phyloP scores from a whole-genome alignment of 140 eudicot species.

The Stevia rebaudiana region DNA sequence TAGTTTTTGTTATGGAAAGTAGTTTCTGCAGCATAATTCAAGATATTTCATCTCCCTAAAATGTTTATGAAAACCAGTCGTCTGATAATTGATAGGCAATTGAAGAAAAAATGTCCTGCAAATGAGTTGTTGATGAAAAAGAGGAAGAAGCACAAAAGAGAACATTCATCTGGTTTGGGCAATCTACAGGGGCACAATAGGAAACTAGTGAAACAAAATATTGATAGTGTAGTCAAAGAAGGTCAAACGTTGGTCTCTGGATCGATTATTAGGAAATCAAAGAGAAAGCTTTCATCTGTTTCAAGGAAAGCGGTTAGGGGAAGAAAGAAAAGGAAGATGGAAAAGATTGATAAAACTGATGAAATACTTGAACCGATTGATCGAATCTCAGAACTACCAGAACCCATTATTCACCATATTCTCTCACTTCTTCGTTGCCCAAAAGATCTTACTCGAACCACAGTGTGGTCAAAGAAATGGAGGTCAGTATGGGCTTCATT shows the following conservation, averaged over 20 bases:
- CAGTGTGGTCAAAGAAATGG: slow-evolving; percentile 50
- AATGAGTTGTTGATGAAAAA: slow-evolving; percentile 14
- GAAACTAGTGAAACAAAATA: slow-evolving; percentile 5
- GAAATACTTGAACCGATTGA: slow-evolving; percentile 30
- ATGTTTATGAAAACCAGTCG: slow-evolving; percentile 25
- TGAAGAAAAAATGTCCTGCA: slow-evolving; percentile 7
- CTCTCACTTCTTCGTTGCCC: slow-evolving; percentile 39
- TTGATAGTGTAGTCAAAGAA: slow-evolving; percentile 3
- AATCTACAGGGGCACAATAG: slow-evolving; percentile 5
- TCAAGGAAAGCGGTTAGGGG: slow-evolving; percentile 11
- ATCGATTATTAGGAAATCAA: slow-evolving; percentile 15
- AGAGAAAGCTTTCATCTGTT: slow-evolving; percentile 20
- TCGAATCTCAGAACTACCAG: slow-evolving; percentile 50
- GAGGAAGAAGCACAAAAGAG: slow-evolving; percentile 26
- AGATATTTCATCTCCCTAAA: slow-evolving; percentile 13
- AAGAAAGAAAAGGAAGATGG: slow-evolving; percentile 41
- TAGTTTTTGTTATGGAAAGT: slow-evolving; percentile 27
- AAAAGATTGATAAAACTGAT: slow-evolving; percentile 11
- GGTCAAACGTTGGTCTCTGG: slow-evolving; percentile 1
- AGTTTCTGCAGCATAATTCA: slow-evolving; percentile 16
- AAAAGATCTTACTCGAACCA: slow-evolving; percentile 41
- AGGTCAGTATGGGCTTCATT: slow-evolving; percentile 38
- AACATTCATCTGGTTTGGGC: slow-evolving; percentile 13
- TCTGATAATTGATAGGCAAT: slow-evolving; percentile 24
- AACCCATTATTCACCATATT: slow-evolving; percentile 47